Conservation (phyloP, 305 asterid genomes). For the Fraxinus baroniana region DNA sequence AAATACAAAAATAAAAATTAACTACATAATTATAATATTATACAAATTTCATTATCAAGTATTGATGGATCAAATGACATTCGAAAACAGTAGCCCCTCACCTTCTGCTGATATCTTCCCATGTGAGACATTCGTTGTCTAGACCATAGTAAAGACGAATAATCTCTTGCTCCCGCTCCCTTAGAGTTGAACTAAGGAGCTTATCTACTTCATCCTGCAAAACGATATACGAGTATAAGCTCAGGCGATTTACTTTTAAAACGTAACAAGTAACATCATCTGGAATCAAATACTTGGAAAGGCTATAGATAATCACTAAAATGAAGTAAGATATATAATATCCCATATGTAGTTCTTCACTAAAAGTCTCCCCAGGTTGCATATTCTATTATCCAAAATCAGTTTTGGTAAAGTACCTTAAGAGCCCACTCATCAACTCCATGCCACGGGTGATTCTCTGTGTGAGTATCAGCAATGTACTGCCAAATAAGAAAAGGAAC, state of each 20-base stretch:
- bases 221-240: conserved; percentile 1
- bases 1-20: background rate
- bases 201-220: conserved; percentile 84
- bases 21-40: background rate
- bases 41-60: background rate
- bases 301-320: background rate
- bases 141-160: conserved; percentile 86
- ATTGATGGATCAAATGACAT: background rate
- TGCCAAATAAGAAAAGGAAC: conserved; percentile 31
- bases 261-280: background rate
- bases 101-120: conserved; percentile 98
- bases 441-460: conserved; percentile 86
- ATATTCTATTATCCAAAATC: background rate
- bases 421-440: conserved; percentile 79
- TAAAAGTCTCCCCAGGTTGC: background rate
- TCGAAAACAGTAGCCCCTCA: conserved; percentile 17
- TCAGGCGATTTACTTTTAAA: background rate
- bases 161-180: conserved; percentile 80
- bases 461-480: conserved; percentile 76
- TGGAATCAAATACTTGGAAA: conserved; percentile 5
- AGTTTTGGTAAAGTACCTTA: conserved; percentile 51
- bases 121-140: conserved; percentile 85
- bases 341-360: background rate
- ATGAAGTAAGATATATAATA: background rate
- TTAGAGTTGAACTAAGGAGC: conserved; percentile 57